phyloP scores from a whole-genome alignment of 2,329 filamentous ascomycete species.

The Penicillium griseofulvum region DNA sequence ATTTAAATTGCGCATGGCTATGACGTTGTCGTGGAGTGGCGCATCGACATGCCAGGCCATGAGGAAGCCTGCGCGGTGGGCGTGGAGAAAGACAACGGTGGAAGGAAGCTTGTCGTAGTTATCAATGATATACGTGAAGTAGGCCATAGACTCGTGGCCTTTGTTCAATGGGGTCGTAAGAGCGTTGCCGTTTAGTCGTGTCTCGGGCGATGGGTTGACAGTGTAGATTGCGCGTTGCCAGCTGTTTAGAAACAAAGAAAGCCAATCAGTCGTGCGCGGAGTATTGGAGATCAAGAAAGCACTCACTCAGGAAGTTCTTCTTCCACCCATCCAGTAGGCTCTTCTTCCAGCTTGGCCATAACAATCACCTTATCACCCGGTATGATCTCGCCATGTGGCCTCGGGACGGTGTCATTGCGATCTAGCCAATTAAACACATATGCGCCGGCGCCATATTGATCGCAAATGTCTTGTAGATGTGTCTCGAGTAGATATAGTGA shows the following conservation, averaged over 20 bases:
- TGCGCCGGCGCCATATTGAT: slow-evolving; percentile 38
- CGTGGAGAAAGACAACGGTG: slow-evolving; percentile 56
- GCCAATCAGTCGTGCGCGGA: not conserved
- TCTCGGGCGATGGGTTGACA: slow-evolving; percentile 37
- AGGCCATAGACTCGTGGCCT: slow-evolving; percentile 48
- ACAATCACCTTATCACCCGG: slow-evolving; percentile 42
- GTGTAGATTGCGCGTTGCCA: slow-evolving; percentile 49
- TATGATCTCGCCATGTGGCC: slow-evolving; percentile 5
- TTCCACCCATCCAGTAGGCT: slow-evolving; percentile 47
- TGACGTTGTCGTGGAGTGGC: slow-evolving; percentile 55
- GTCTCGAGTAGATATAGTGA: slow-evolving; percentile 32
- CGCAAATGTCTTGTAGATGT: slow-evolving; percentile 34
- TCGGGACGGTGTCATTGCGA: slow-evolving; percentile 11
- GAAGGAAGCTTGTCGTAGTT: slow-evolving; percentile 51
- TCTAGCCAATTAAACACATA: slow-evolving; percentile 35
- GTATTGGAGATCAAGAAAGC: not conserved
- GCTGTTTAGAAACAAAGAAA: slow-evolving; percentile 20
- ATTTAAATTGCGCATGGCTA: slow-evolving; percentile 50
- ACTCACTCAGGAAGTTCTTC: slow-evolving; percentile 47
- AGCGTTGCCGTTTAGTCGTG: slow-evolving; percentile 16
- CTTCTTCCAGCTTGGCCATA: slow-evolving; percentile 45
- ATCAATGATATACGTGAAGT: slow-evolving; percentile 49
- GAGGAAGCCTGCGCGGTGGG: slow-evolving; percentile 50
- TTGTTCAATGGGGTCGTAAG: slow-evolving; percentile 43
- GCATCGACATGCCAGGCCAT: slow-evolving; percentile 59